phyloP scores from a whole-genome alignment of 2,329 filamentous ascomycete species.

The Dothideomycetidae sp. region DNA sequence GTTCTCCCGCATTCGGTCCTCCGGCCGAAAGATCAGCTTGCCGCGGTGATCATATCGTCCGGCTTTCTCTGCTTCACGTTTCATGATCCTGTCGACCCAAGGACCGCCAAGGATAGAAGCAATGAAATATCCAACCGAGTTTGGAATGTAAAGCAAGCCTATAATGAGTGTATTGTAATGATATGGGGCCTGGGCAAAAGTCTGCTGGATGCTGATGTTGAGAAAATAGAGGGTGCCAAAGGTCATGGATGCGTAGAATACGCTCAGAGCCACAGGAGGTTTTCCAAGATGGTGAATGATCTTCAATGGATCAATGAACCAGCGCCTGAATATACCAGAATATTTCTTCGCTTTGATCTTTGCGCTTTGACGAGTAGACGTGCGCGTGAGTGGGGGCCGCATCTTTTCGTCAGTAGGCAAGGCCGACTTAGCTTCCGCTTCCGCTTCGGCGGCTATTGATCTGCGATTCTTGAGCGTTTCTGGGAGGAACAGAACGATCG shows the following conservation, averaged over 20 bases:
- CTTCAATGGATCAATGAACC: slow-evolving; percentile 57
- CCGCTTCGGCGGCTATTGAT: slow-evolving; percentile 19
- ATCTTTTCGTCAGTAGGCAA: slow-evolving; percentile 14
- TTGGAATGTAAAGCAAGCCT: slow-evolving; percentile 64
- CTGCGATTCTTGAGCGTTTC: slow-evolving; percentile 41
- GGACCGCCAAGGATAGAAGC: slow-evolving; percentile 55
- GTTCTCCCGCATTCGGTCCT: slow-evolving; percentile 73
- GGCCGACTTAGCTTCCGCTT: slow-evolving; percentile 19
- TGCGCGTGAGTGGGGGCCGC: slow-evolving; percentile 27
- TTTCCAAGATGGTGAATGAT: slow-evolving; percentile 60
- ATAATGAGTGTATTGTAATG: slow-evolving; percentile 52
- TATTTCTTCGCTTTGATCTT: slow-evolving; percentile 42
- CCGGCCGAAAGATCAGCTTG: slow-evolving; percentile 53
- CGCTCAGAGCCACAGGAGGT: slow-evolving; percentile 57
- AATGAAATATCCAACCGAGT: slow-evolving; percentile 56
- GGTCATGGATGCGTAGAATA: slow-evolving; percentile 59
- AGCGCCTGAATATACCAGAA: slow-evolving; percentile 40
- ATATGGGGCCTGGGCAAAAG: slow-evolving; percentile 54
- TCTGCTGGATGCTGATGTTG: slow-evolving; percentile 62
- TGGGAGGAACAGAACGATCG: slow-evolving; percentile 48
- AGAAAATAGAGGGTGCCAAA: slow-evolving; percentile 64
- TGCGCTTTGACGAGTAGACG: slow-evolving; percentile 49
- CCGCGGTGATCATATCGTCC: slow-evolving; percentile 54
- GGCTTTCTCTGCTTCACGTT: slow-evolving; percentile 54
- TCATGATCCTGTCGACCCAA: slow-evolving; percentile 75